Percentiles rank a stretch among this genome's conserved stretches.
Evolutionary conservation across 2,329 filamentous ascomycete species (phyloP).

Genomic region (Coniochaeta sp.): DNA sequence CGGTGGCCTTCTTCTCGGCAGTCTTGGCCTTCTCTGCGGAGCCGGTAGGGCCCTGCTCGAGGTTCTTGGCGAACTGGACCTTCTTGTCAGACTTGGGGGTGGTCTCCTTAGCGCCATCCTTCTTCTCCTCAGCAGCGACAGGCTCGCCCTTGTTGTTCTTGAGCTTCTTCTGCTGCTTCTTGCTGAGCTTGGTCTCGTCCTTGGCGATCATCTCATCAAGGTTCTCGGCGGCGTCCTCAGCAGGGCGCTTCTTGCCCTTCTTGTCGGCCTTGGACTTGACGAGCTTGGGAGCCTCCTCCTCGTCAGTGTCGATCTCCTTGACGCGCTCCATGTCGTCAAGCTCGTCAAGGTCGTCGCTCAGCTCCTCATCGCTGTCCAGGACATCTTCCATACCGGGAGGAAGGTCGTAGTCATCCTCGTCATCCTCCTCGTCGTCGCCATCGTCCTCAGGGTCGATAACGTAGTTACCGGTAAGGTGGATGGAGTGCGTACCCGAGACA

Average conservation of each 20-base stretch:
- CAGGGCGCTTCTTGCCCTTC: conserved; percentile 87
- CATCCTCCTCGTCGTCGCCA: conserved; percentile 56
- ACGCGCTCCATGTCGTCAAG: conserved; percentile 68
- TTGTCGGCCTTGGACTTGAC: conserved; percentile 37
- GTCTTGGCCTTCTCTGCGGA: conserved; percentile 44
- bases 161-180: conserved; percentile 96
- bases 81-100: conserved; percentile 70
- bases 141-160: conserved; percentile 98
- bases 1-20: conserved; percentile 45
- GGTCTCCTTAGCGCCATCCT: conserved; percentile 18
- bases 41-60: conserved; percentile 89
- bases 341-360: conserved; percentile 71
- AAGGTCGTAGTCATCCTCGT: conserved; percentile 72
- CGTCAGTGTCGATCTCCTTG: conserved; percentile 74
- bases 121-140: conserved; percentile 53
- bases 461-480: conserved; percentile 96
- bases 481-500: conserved; percentile 79
- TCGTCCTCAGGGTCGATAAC: conserved; percentile 64
- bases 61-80: conserved; percentile 98
- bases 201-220: conserved; percentile 86
- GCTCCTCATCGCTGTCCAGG: conserved; percentile 57
- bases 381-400: conserved; percentile 75
- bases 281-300: conserved; percentile 64
- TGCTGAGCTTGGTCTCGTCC: conserved; percentile 73
- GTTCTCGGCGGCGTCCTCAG: conserved; percentile 60